Percentiles rank a stretch among this genome's conserved stretches.
Evolutionary conservation across 1,284 basidiomycete genomes (phyloP).

Genomic region (Naganishia sp.): DNA sequence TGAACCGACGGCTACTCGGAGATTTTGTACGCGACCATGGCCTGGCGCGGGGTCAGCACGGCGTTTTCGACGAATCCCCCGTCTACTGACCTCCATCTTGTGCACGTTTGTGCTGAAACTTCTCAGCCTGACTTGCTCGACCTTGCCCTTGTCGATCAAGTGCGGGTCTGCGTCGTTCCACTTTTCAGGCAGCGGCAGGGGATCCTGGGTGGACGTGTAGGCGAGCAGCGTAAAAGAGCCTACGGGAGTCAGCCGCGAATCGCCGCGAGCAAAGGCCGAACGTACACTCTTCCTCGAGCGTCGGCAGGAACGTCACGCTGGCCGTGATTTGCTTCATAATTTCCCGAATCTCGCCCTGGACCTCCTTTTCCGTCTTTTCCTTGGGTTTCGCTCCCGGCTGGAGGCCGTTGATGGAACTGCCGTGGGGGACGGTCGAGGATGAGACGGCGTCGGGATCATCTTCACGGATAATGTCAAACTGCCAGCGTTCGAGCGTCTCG

Average conservation of each 20-base stretch:
- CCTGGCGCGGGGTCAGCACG: conserved; percentile 12
- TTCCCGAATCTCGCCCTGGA: conserved; percentile 94
- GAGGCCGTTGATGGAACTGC: conserved; percentile 29
- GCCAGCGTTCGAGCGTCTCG: conserved; percentile 93
- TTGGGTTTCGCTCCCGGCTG: conserved; percentile 29
- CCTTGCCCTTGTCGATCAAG: conserved; percentile 91
- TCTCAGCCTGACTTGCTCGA: conserved; percentile 90
- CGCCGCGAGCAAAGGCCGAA: conserved; percentile 46
- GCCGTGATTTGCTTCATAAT: conserved; percentile 99
- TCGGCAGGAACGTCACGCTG: conserved; percentile 90
- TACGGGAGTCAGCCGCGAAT: conserved; percentile 38
- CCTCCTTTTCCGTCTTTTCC: conserved; percentile 75
- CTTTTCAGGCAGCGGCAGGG: conserved; percentile 69
- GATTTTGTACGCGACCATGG: conserved; percentile 38
- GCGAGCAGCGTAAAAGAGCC: conserved; percentile 85
- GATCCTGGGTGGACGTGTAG: conserved; percentile 74
- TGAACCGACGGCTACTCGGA: conserved; percentile 21
- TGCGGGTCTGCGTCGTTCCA: conserved; percentile 96
- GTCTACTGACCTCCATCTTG: conserved; percentile 66
- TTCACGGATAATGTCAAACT: conserved; percentile 88
- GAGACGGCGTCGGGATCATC: conserved; percentile 37
- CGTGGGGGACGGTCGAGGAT: conserved; percentile 23
- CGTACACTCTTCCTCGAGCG: conserved; percentile 89
- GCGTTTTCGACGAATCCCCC: too few relatives aligned
- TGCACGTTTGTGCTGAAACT: conserved; percentile 90